phyloP scores from a whole-genome alignment of 2,329 filamentous ascomycete species.

The Sarocladium brachiariae region DNA sequence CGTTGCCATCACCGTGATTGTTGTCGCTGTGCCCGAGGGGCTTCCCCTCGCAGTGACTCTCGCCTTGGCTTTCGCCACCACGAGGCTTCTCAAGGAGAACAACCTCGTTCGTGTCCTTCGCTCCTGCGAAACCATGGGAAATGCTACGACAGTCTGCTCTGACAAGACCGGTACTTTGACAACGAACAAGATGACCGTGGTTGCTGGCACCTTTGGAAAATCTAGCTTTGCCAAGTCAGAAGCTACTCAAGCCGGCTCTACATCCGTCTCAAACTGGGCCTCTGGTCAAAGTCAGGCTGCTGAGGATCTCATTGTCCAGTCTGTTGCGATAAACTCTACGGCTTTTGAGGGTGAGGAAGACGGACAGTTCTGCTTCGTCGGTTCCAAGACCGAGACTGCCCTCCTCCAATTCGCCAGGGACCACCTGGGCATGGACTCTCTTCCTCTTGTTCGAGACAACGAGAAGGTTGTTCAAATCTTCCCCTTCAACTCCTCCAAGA shows the following conservation, averaged over 20 bases:
- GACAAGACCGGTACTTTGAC: slow-evolving; percentile 42
- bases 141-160: slow-evolving; percentile 68
- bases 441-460: slow-evolving; percentile 38
- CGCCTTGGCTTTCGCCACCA: slow-evolving; percentile 62
- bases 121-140: slow-evolving; percentile 68
- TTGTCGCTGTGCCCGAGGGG: slow-evolving; percentile 55
- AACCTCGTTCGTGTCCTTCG: slow-evolving; percentile 61
- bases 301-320: slow-evolving; percentile 32
- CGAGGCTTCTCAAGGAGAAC: slow-evolving; percentile 63
- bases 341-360: slow-evolving; percentile 46
- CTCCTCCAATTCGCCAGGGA: slow-evolving; percentile 43
- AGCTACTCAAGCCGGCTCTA: slow-evolving; percentile 18
- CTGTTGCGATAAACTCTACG: slow-evolving; percentile 50
- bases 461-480: slow-evolving; percentile 42
- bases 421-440: slow-evolving; percentile 40
- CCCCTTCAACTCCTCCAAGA: slow-evolving; percentile 48
- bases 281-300: slow-evolving; percentile 17
- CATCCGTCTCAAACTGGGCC: slow-evolving; percentile 13
- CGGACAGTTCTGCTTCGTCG: slow-evolving; percentile 39
- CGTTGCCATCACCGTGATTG: slow-evolving; percentile 49
- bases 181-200: slow-evolving; percentile 69
- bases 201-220: slow-evolving; percentile 58
- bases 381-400: slow-evolving; percentile 51
- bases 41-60: slow-evolving; percentile 58
- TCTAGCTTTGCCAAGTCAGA: slow-evolving; percentile 27